phyloP scores from a whole-genome alignment of 345 rosid species.

The Bruguiera sexangula region DNA sequence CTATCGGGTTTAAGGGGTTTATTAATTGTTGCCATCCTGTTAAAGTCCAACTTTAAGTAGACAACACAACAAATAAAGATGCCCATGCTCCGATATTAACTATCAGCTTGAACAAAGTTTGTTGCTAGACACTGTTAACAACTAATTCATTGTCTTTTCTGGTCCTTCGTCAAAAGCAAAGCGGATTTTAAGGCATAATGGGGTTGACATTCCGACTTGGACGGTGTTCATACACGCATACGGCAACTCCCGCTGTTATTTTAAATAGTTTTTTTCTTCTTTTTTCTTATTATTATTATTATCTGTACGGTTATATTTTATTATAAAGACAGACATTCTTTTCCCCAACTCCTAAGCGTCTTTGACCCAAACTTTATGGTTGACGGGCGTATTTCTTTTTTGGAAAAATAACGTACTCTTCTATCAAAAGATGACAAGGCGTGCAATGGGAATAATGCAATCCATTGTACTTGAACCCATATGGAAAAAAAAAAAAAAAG shows the following conservation, averaged over 20 bases:
- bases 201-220: conserved; percentile 15
- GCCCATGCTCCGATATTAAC: background rate
- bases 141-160: conserved; percentile 2
- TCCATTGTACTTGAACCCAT: conserved; percentile 30
- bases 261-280: background rate
- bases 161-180: conserved; percentile 19
- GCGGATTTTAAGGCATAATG: conserved; percentile 27
- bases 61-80: no score
- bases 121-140: background rate
- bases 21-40: no score
- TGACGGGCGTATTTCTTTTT: background rate
- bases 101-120: background rate
- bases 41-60: no score
- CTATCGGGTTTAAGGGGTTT: no score
- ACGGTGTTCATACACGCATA: conserved; percentile 15
- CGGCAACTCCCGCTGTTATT: background rate
- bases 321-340: background rate
- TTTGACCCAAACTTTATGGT: conserved; percentile 1
- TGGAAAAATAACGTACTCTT: background rate
- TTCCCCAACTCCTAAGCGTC: background rate
- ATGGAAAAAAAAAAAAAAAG: background rate
- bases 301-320: background rate
- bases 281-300: background rate
- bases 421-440: conserved; percentile 2
- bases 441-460: background rate